A percentile compares a stretch with the other conserved stretches of the same genome.
Conservation (phyloP, 2,329 filamentous ascomycete species). For the Fusarium xylarioides region DNA sequence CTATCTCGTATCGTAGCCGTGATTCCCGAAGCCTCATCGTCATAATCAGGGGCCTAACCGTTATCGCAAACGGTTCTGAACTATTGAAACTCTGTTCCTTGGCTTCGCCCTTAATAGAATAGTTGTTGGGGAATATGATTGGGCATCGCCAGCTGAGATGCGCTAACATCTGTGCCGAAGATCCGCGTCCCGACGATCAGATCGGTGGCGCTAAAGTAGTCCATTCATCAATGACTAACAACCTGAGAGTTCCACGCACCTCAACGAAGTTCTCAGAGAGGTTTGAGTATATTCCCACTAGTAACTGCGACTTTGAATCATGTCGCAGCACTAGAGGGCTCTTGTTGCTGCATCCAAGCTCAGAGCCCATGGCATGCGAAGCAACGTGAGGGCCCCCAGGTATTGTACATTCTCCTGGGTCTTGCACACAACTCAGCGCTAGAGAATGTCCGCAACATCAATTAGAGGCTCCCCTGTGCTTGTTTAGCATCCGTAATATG, state of each 20-base stretch:
- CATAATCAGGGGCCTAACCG: neutral
- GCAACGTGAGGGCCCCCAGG: accelerated
- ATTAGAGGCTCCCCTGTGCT: no score
- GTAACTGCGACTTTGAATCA: neutral
- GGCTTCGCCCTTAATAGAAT: accelerated
- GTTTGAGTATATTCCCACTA: no score
- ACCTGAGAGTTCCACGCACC: neutral
- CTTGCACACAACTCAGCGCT: neutral
- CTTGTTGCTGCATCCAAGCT: neutral
- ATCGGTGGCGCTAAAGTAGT: neutral
- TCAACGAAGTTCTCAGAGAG: neutral
- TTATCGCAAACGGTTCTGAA: neutral
- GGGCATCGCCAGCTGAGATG: no score
- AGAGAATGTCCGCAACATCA: no score
- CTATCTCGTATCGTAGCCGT: neutral
- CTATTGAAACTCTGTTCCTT: neutral
- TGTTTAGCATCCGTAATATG: no score
- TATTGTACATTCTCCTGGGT: neutral
- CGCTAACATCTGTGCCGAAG: neutral
- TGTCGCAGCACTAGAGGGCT: accelerated
- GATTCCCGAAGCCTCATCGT: neutral
- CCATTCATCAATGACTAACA: neutral
- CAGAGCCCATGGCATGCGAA: neutral
- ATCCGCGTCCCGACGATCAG: neutral
- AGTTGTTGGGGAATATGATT: neutral